A percentile compares a stretch with the other conserved stretches of the same genome.
Evolutionary conservation across 352 stramenopile genomes (phyloP).

Genomic region (Globisporangium emineosum): DNA sequence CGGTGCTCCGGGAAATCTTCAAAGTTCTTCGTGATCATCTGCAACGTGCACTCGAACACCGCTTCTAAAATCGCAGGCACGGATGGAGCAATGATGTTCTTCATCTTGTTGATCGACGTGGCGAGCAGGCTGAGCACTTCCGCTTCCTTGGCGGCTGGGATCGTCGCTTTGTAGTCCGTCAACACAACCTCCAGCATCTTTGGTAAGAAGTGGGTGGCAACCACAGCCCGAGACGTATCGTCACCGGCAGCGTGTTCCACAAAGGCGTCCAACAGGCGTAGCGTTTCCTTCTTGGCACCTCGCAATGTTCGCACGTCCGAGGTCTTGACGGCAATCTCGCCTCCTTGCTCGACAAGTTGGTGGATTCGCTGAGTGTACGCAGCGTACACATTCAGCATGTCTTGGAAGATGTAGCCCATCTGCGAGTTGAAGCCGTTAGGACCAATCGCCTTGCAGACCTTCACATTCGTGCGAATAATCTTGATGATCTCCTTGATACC

Average conservation of each 20-base stretch:
- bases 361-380: conserved; percentile 98
- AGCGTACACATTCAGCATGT: conserved; percentile 99
- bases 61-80: conserved; percentile 96
- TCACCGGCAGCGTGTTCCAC: conserved; percentile 85
- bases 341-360: conserved; percentile 82
- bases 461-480: conserved; percentile 98
- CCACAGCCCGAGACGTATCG: conserved; percentile 68
- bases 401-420: conserved; percentile 97
- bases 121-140: conserved; percentile 96
- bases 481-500: conserved; percentile 94
- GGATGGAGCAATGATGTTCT: conserved; percentile 75
- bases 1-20: conserved; percentile 98
- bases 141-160: conserved; percentile 70
- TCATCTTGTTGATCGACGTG: conserved; percentile 96
- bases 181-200: conserved; percentile 96
- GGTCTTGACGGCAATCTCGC: conserved; percentile 94
- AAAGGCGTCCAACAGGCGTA: conserved; percentile 96
- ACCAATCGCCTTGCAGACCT: conserved; percentile 94
- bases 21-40: conserved; percentile 99
- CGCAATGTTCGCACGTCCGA: conserved; percentile 92
- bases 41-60: conserved; percentile 98
- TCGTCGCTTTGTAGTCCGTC: conserved; percentile 92
- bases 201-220: conserved; percentile 95
- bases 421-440: conserved; percentile 96
- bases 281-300: conserved; percentile 96